phyloP scores from a whole-genome alignment of 202 grass and related monocot genomes.

The Setaria viridis region DNA sequence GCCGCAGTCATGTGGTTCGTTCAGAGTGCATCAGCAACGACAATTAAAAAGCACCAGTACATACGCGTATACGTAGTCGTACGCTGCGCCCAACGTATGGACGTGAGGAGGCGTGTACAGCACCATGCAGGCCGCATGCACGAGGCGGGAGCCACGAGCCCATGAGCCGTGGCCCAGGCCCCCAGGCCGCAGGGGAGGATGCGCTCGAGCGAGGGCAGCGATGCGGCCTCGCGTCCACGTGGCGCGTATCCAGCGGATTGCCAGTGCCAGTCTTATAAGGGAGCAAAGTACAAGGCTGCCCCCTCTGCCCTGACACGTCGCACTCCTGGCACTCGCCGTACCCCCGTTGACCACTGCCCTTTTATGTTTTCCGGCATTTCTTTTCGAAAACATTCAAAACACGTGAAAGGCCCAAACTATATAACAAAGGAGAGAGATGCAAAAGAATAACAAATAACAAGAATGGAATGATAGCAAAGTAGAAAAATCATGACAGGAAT shows the following conservation, averaged over 20 bases:
- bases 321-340: not conserved
- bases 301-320: slow-evolving; percentile 43
- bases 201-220: not conserved
- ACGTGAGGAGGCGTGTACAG: slow-evolving; percentile 51
- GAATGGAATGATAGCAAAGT: not conserved
- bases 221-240: slow-evolving; percentile 35
- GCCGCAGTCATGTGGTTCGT: not conserved
- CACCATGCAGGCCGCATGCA: slow-evolving; percentile 58
- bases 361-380: not conserved
- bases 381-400: not conserved
- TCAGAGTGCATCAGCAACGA: not conserved
- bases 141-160: slow-evolving; percentile 38
- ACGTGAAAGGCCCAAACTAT: not conserved
- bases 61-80: not conserved
- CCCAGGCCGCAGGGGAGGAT: too few relatives aligned
- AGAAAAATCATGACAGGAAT: not conserved
- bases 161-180: too few relatives aligned
- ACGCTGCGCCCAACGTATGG: slow-evolving; percentile 8
- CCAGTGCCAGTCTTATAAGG: not conserved
- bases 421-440: too few relatives aligned
- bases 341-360: slow-evolving; percentile 22
- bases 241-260: slow-evolving; percentile 28
- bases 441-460: not conserved
- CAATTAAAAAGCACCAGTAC: not conserved
- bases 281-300: slow-evolving; percentile 42